phyloP scores from a whole-genome alignment of 768 basidiomycete genomes.

The Termitomyces bulborhizus region DNA sequence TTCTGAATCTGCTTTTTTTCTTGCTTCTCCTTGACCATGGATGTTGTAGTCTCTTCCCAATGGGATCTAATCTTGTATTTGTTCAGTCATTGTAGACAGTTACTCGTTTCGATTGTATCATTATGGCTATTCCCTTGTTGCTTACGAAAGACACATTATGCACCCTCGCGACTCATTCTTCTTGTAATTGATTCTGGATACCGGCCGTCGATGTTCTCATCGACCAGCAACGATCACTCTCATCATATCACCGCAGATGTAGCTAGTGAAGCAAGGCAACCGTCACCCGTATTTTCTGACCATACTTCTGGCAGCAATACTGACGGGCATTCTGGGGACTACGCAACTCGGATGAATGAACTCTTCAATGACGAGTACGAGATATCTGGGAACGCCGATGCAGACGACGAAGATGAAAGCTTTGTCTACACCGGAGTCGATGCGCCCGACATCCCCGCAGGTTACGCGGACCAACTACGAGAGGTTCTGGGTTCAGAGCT shows the following conservation, averaged over 20 bases:
- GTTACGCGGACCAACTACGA: conserved; percentile 63
- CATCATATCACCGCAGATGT: conserved; percentile 10
- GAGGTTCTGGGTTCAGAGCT: conserved; percentile 68
- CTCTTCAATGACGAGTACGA: conserved; percentile 44
- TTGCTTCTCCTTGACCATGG: conserved; percentile 4
- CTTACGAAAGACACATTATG: conserved; percentile 2
- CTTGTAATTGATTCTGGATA: not conserved
- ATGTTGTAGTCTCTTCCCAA: not conserved
- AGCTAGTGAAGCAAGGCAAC: conserved; percentile 17
- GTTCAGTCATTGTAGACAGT: not conserved
- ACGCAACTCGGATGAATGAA: conserved; percentile 66
- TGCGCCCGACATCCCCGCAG: conserved; percentile 36
- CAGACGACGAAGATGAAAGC: conserved; percentile 45
- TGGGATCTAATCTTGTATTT: not conserved
- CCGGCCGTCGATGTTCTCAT: not conserved
- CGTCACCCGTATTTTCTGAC: conserved; percentile 29
- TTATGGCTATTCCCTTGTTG: not conserved
- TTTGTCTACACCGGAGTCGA: conserved; percentile 77
- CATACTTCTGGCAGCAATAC: conserved; percentile 33
- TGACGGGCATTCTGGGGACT: conserved; percentile 44
- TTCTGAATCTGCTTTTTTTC: not conserved
- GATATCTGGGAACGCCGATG: conserved; percentile 15
- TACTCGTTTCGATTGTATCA: conserved; percentile 3
- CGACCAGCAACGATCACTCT: not conserved
- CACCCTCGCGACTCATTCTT: not conserved